Evolutionary conservation across 345 rosid species (phyloP).

Genomic region (Hibiscus mutabilis): DNA sequence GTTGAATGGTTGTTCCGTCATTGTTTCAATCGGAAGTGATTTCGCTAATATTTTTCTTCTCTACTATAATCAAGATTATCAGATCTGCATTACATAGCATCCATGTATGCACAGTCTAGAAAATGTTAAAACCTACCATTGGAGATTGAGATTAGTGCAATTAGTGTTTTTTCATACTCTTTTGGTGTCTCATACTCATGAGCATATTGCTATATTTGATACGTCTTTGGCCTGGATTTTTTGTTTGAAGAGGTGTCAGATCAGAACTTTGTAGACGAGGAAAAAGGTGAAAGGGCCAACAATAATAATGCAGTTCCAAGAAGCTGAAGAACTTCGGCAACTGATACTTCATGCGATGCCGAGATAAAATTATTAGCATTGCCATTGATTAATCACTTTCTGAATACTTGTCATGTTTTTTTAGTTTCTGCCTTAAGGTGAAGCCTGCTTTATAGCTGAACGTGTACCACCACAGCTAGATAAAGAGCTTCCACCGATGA

Average conservation of each 20-base stretch:
- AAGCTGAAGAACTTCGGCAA: conserved; percentile 26
- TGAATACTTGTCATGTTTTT: neutral
- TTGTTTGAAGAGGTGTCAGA: conserved; percentile 54
- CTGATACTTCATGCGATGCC: conserved; percentile 24
- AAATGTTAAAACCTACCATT: too few relatives aligned
- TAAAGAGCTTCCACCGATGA: neutral
- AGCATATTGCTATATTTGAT: too few relatives aligned
- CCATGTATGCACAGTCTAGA: too few relatives aligned
- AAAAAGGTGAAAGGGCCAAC: conserved; percentile 24
- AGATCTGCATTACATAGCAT: too few relatives aligned
- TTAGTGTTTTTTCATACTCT: too few relatives aligned
- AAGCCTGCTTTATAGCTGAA: neutral
- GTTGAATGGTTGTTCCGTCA: neutral
- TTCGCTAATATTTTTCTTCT: too few relatives aligned
- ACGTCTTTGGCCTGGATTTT: too few relatives aligned
- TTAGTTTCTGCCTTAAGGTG: conserved; percentile 14
- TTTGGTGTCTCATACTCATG: too few relatives aligned
- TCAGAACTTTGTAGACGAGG: conserved; percentile 71
- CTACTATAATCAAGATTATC: too few relatives aligned
- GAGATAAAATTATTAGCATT: conserved; percentile 24
- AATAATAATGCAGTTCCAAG: conserved; percentile 23
- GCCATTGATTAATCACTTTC: neutral
- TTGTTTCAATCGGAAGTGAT: too few relatives aligned
- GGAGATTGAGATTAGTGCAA: too few relatives aligned
- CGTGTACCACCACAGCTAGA: neutral